Percentiles rank a stretch among this genome's conserved stretches.
Evolutionary conservation across 1,139 yeast species (phyloP).

Genomic region (Geotrichum siamense): DNA sequence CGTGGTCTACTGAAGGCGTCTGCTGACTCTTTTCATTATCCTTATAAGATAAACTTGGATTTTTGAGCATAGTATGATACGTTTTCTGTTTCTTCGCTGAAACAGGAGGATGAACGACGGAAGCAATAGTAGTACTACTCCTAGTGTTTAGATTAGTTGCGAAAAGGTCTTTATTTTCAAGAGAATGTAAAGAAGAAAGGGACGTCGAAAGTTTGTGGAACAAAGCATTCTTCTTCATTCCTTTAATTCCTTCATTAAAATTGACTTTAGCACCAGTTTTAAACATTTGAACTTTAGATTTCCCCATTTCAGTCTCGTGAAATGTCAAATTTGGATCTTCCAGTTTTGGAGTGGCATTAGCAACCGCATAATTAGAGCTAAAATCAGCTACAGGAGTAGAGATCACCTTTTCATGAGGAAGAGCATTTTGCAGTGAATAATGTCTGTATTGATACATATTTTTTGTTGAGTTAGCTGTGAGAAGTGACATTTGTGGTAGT

Average conservation of each 20-base stretch:
- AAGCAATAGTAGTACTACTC: conserved; percentile 1
- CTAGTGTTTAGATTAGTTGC: conserved; percentile 2
- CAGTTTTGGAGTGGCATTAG: conserved; percentile 1
- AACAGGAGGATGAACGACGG: conserved; percentile 12
- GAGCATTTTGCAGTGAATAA: conserved; percentile 2
- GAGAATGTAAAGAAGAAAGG: conserved; percentile 4
- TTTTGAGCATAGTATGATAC: neutral
- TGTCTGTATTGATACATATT: neutral
- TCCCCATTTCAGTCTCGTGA: neutral
- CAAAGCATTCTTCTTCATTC: conserved; percentile 3
- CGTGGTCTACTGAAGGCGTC: neutral
- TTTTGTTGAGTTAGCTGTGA: neutral
- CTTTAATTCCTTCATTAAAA: neutral
- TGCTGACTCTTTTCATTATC: neutral
- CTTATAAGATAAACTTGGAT: neutral
- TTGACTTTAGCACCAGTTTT: conserved; percentile 2
- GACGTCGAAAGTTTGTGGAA: conserved; percentile 1
- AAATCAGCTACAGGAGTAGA: neutral
- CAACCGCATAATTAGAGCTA: neutral
- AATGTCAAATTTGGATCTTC: no score
- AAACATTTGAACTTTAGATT: conserved; percentile 2
- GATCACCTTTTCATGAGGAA: neutral
- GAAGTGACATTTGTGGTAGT: neutral
- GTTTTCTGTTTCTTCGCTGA: conserved; percentile 3
- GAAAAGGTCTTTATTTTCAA: conserved; percentile 6